Evolutionary conservation across 1,284 basidiomycete species (phyloP), one percentile per base, ranked within the genome.

Genomic region (Rhodotorula sp.): DNA sequence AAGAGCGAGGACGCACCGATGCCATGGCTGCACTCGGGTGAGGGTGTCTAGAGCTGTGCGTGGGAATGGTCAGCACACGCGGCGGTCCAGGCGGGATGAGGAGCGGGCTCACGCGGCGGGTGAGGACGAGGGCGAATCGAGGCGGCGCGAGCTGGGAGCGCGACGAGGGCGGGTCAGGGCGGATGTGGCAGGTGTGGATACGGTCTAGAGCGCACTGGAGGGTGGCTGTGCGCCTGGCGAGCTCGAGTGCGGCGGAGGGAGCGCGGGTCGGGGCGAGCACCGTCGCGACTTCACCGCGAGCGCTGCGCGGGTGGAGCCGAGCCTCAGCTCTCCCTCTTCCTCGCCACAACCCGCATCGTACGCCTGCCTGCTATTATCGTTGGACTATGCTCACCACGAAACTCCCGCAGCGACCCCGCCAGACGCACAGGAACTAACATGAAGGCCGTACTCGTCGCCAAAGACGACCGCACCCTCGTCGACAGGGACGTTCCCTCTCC

Each of bases 391-490:
- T 22, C 36, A 39, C 37, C 37, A 7, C 6, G 21, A 21, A 12
- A 32, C 22, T 8, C 21, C 6, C 21, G 17, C 53, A 21, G 13
- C 15, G 7, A 36, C 29, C 13, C 19, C 48, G 48, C 3, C 3
- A n/a, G n/a, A n/a, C n/a, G n/a, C n/a, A n/a, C n/a, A n/a, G n/a
- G n/a, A 1, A 17, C 27, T 32, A 27, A 44, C n/a, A 57, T 72
- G 77, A 78, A 79, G 60, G 76, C 61, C 13, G 72, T 78, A 3
- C 71, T 53, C 61, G 68, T 79, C 44, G 61, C 54, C 0, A 67
- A 70, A 32, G 37, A 61, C 6, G 59, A 29, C 5, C 61, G 74
- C n/a, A 69, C 70, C 25, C 60, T 78, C 56, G 54, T 64, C 21
- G 67, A 75, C 34, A 56, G 63, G 32, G 60, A 68, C 15, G 53